Evolutionary conservation across 2,329 filamentous ascomycete genomes (phyloP), one percentile per base, ranked within the genome.

Genomic region (Aspergillus bombycis): DNA sequence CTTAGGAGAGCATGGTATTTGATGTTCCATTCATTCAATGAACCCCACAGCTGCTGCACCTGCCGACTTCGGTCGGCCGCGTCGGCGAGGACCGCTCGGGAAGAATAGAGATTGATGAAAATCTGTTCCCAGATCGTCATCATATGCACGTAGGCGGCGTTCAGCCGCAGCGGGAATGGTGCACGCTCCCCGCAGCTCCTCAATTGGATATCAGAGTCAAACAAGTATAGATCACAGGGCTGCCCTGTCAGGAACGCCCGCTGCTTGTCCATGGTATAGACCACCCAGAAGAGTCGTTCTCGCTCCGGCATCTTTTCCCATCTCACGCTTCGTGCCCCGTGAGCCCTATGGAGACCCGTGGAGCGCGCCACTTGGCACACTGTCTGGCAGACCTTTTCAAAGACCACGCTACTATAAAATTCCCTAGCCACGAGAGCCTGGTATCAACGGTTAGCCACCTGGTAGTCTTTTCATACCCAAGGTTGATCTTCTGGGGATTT

Each of bases 91-190:
- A 30, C 36, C 19, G 55, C 55, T n/a, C 55, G 55, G 36, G 55
- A 34, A 26, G 55, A 57, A 28, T 57, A 57, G 11, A 57, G 36
- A n/a, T 41, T 41, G 23, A 57, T 43, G 23, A 41, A 57, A 19
- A 57, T 57, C 36, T 57, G 32, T 30, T 57, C 55, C 55, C 55
- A 57, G 16, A 57, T 26, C 19, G 55, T 26, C 34, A 43, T 43
- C 55, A 57, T 57, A 28, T 57, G 36, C n/a, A 57, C 36, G 36
- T 57, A 36, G 34, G 36, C 36, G 21, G 36, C 41, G 16, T 36
- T 34, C 38, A 28, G 28, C 34, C 41, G 38, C 14, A 41, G 38
- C 4, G 41, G n/a, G 32, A 43, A 43, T 34, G 34, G 36, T 19
- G 28, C 32, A 41, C 36, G 23, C 21, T 34, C 36, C 34, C 36